phyloP scores from a whole-genome alignment of 129 eudicot species.

The Artemisia annua region DNA sequence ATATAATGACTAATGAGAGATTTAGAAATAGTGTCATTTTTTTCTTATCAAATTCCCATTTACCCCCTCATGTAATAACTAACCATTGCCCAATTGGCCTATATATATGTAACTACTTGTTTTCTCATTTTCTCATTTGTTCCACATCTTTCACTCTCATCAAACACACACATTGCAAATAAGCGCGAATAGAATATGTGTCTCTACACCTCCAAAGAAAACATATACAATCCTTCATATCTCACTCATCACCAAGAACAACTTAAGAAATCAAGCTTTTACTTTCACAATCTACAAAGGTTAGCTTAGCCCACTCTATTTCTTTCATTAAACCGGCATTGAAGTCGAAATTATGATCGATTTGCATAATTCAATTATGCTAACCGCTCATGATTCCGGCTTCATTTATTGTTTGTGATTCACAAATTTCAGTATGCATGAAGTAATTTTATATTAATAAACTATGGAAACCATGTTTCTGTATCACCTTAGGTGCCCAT shows the following conservation, averaged over 20 bases:
- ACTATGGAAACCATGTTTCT: neutral
- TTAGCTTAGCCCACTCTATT: constrained; percentile 20
- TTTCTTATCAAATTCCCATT: constrained; percentile 7
- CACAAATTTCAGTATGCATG: constrained; percentile 5
- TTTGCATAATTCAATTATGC: neutral
- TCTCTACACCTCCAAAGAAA: constrained; percentile 25
- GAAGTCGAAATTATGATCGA: constrained; percentile 1
- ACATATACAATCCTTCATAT: constrained; percentile 25
- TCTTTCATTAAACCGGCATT: neutral
- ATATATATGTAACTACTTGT: constrained; percentile 29
- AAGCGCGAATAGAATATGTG: constrained; percentile 30
- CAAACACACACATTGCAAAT: constrained; percentile 7
- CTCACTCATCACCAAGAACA: constrained; percentile 31
- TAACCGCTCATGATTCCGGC: neutral
- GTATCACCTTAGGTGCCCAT: neutral
- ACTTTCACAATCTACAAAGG: constrained; percentile 32
- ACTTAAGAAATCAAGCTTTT: constrained; percentile 11
- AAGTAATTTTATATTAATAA: neutral
- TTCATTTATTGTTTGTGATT: constrained; percentile 1
- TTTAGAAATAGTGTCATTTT: constrained; percentile 26
- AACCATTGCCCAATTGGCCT: constrained; percentile 22
- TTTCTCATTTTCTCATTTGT: constrained; percentile 16
- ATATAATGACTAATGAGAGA: constrained; percentile 19
- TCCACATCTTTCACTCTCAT: constrained; percentile 19
- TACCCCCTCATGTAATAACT: constrained; percentile 24